phyloP scores from a whole-genome alignment of 2,329 filamentous ascomycete species.

The Neopestalotiopsis clavispora region DNA sequence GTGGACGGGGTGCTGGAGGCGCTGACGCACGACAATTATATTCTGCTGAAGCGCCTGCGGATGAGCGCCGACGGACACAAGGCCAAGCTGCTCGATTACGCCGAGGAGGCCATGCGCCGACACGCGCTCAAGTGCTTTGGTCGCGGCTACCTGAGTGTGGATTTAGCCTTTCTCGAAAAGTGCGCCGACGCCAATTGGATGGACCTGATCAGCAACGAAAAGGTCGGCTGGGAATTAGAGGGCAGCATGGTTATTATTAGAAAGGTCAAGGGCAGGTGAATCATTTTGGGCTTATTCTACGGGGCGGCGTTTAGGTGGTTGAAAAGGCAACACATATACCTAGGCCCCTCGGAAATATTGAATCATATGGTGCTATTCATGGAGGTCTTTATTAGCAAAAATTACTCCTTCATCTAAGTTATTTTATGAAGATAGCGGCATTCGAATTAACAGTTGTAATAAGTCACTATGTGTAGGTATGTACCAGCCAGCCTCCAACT shows the following conservation, averaged over 20 bases:
- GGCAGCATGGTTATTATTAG: constrained; percentile 78
- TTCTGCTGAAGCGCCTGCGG: constrained; percentile 75
- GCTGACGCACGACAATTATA: constrained; percentile 82
- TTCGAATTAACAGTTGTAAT: too few species aligned
- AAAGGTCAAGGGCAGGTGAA: constrained; percentile 49
- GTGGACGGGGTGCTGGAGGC: constrained; percentile 72
- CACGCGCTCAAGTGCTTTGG: constrained; percentile 88
- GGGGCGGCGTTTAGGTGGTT: not conserved
- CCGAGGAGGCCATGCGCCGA: constrained; percentile 73
- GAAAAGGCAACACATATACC: not conserved
- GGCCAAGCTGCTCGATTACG: constrained; percentile 80
- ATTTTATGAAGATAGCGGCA: not conserved
- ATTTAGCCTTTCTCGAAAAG: constrained; percentile 70
- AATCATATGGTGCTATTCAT: not conserved
- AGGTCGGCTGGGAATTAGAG: constrained; percentile 85
- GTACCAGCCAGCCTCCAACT: not conserved
- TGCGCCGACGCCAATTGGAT: constrained; percentile 74
- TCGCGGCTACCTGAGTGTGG: constrained; percentile 77
- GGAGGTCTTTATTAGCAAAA: not conserved
- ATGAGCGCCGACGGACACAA: constrained; percentile 80
- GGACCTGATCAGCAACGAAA: constrained; percentile 68
- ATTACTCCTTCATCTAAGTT: not conserved
- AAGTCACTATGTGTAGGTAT: too few species aligned
- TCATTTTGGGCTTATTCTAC: constrained; percentile 7
- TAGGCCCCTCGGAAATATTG: not conserved